Evolutionary conservation across 192 early-diverging fungal genomes (phyloP).

Genomic region (Diversispora epigaea): DNA sequence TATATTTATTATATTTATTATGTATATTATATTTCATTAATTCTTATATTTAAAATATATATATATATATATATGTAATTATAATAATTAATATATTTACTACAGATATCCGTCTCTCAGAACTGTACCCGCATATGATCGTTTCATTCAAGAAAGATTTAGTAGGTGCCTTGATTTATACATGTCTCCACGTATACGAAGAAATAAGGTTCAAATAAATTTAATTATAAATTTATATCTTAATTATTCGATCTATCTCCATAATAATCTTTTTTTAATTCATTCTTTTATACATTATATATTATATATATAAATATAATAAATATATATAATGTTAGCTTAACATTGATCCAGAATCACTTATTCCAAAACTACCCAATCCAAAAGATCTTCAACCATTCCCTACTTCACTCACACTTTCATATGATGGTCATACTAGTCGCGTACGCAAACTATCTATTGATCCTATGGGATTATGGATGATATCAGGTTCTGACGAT

Average conservation of each 20-base stretch:
- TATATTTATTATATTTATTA: background rate
- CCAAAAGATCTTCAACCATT: conserved; percentile 95
- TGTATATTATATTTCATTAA: too few relatives aligned
- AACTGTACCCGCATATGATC: conserved; percentile 80
- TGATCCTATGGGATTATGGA: conserved; percentile 89
- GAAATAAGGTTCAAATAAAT: conserved; percentile 63
- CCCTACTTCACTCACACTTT: conserved; percentile 76
- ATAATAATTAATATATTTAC: background rate
- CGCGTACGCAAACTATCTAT: conserved; percentile 82
- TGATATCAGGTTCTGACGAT: conserved; percentile 91
- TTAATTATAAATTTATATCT: background rate
- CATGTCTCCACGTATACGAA: conserved; percentile 85
- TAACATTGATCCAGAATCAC: conserved; percentile 85
- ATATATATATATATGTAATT: too few relatives aligned
- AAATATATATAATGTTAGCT: conserved; percentile 43
- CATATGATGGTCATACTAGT: conserved; percentile 79
- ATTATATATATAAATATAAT: background rate
- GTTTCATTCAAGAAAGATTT: conserved; percentile 94
- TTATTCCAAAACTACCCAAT: conserved; percentile 93
- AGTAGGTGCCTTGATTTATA: conserved; percentile 97
- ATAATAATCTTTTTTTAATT: background rate
- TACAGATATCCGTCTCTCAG: conserved; percentile 69
- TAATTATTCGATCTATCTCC: background rate
- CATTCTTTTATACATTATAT: background rate
- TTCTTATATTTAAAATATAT: too few relatives aligned